Percentiles rank a stretch among this genome's conserved stretches.
phyloP scores from a whole-genome alignment of 163 green algal species.

The Chlamydomonas reinhardtii region DNA sequence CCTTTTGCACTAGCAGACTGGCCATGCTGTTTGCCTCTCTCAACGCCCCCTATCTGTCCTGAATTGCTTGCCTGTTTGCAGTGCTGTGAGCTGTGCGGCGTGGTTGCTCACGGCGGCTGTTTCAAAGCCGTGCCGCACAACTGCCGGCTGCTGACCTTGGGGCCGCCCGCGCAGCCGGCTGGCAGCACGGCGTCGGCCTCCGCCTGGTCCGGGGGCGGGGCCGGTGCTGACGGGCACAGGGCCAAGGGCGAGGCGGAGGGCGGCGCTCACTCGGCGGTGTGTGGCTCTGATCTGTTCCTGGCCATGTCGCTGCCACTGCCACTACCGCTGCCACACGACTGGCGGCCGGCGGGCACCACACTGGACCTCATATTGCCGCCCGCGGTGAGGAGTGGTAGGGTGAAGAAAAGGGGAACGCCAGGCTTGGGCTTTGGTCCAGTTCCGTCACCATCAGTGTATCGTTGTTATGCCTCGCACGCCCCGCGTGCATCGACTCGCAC shows the following conservation, averaged over 20 bases:
- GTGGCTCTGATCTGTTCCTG: too few relatives aligned
- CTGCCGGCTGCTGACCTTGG: slow-evolving; percentile 50
- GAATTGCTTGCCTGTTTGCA: not conserved
- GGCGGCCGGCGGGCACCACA: slow-evolving; percentile 51
- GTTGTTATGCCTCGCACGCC: too few relatives aligned
- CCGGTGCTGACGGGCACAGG: too few relatives aligned
- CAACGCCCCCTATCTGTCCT: too few relatives aligned
- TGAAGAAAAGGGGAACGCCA: not conserved
- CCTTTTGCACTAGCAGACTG: too few relatives aligned
- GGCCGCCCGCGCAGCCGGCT: not conserved
- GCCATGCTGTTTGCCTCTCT: too few relatives aligned
- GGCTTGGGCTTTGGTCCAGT: too few relatives aligned
- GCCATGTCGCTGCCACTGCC: not conserved
- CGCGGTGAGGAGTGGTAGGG: not conserved
- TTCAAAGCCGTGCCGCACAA: slow-evolving; percentile 55
- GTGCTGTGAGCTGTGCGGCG: slow-evolving; percentile 69
- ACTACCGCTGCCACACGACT: slow-evolving; percentile 54
- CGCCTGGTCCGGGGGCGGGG: too few relatives aligned
- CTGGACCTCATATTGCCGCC: slow-evolving; percentile 39
- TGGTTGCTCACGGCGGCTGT: slow-evolving; percentile 69
- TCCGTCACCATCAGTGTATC: too few relatives aligned
- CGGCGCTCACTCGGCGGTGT: too few relatives aligned
- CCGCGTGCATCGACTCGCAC: too few relatives aligned
- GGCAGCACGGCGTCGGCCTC: not conserved
- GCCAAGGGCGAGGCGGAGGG: too few relatives aligned